These are phyloP conservation scores for Vitis hybrid DNA, from an alignment of 177 flowering plant genomes.

Conservation along the genomic window DNA sequence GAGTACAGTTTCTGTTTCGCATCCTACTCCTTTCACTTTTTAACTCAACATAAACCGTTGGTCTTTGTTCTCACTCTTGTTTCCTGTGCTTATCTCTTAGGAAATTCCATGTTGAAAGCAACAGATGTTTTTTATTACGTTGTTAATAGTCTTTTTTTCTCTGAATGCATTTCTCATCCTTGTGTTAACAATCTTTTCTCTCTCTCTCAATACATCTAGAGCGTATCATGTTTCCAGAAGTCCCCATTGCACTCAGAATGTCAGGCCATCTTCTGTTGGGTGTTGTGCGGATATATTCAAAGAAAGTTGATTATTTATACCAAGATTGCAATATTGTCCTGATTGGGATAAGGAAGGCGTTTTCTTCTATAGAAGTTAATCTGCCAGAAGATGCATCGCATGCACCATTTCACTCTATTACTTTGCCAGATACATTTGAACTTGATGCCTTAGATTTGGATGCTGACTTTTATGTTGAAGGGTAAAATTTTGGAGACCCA, in stretches of 20 bases:
- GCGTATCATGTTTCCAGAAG: conserved; percentile 76
- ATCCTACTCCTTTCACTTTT: too few relatives aligned
- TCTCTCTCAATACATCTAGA: conserved; percentile 34
- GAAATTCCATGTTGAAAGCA: too few relatives aligned
- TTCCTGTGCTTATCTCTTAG: too few relatives aligned
- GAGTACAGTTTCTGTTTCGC: too few relatives aligned
- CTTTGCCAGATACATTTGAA: conserved; percentile 68
- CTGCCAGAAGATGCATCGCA: conserved; percentile 64
- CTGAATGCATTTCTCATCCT: neutral
- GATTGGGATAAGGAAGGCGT: conserved; percentile 39
- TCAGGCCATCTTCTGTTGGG: conserved; percentile 87
- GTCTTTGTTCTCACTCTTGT: too few relatives aligned
- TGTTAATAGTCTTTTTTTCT: neutral
- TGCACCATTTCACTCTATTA: conserved; percentile 67
- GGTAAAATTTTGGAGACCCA: conserved; percentile 29
- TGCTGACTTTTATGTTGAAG: conserved; percentile 19
- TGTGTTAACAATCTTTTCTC: neutral
- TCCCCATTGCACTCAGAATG: conserved; percentile 86
- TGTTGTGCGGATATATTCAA: conserved; percentile 87
- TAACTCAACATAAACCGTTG: too few relatives aligned
- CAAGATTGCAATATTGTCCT: conserved; percentile 59
- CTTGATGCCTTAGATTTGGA: conserved; percentile 72
- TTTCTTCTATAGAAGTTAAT: conserved; percentile 37
- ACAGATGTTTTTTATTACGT: neutral
- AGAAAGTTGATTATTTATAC: conserved; percentile 74